These are phyloP conservation scores for Globisporangium polare DNA, from an alignment of 352 stramenopile genomes.

Conservation along the genomic window DNA sequence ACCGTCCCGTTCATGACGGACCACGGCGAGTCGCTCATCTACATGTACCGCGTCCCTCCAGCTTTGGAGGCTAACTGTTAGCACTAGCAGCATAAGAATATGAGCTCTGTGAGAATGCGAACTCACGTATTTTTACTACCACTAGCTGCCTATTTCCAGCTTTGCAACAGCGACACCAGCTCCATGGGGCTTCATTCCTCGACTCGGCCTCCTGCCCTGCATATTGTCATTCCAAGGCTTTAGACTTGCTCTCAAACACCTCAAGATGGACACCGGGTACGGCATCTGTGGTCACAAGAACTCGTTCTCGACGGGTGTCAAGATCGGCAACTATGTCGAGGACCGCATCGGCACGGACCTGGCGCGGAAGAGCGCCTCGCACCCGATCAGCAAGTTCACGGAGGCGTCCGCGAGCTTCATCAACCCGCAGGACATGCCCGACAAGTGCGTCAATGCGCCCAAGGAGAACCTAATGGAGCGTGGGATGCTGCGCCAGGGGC, in stretches of 20 bases:
- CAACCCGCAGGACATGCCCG: conserved; percentile 44
- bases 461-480: conserved; percentile 47
- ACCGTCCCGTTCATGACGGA: conserved; percentile 66
- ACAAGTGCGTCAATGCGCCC: conserved; percentile 48
- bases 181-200: background rate
- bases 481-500: conserved; percentile 44
- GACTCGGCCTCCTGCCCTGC: too few relatives aligned
- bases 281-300: conserved; percentile 85
- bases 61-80: background rate
- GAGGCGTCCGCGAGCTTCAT: conserved; percentile 56
- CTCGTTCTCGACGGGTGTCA: conserved; percentile 64
- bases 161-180: background rate
- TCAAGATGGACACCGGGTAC: conserved; percentile 47
- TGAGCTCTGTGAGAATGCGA: background rate
- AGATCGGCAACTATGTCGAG: conserved; percentile 83
- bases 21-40: conserved; percentile 41
- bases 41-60: conserved; percentile 37
- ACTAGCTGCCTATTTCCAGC: background rate
- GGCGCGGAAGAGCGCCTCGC: conserved; percentile 28
- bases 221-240: too few relatives aligned
- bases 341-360: conserved; percentile 62
- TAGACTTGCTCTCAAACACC: background rate
- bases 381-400: conserved; percentile 39
- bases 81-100: background rate
- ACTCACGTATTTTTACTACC: conserved; percentile 1